phyloP scores from a whole-genome alignment of 2,329 filamentous ascomycete genomes.

The Didymella lethalis region DNA sequence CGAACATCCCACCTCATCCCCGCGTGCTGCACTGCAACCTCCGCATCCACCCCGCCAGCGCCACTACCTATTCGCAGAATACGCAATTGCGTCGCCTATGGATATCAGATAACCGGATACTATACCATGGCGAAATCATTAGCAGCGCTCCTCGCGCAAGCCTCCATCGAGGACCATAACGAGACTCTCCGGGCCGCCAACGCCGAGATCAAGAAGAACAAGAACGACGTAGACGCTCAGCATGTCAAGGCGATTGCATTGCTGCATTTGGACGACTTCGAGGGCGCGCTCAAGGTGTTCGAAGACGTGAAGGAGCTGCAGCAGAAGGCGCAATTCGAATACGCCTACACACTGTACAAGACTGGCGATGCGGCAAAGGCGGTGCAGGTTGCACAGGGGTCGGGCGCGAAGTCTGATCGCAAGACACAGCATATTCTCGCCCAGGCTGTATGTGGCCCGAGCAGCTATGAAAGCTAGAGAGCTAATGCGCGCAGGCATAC shows the following conservation, averaged over 20 bases:
- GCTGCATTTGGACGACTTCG: slow-evolving; percentile 82
- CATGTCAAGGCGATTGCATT: slow-evolving; percentile 77
- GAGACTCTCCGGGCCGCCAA: slow-evolving; percentile 73
- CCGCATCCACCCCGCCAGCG: slow-evolving; percentile 30
- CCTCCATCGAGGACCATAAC: slow-evolving; percentile 73
- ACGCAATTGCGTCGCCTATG: slow-evolving; percentile 30
- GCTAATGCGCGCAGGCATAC: slow-evolving; percentile 63
- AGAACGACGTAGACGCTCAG: slow-evolving; percentile 66
- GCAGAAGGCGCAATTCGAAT: slow-evolving; percentile 70
- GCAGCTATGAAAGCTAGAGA: background rate
- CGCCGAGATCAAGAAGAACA: slow-evolving; percentile 64
- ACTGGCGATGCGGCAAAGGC: slow-evolving; percentile 73
- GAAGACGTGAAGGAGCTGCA: slow-evolving; percentile 69
- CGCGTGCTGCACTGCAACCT: slow-evolving; percentile 38
- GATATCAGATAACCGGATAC: slow-evolving; percentile 29
- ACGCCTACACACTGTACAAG: slow-evolving; percentile 86
- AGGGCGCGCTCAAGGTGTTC: slow-evolving; percentile 75
- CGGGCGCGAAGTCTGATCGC: slow-evolving; percentile 48
- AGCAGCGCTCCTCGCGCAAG: slow-evolving; percentile 63
- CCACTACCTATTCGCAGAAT: slow-evolving; percentile 6
- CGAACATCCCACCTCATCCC: slow-evolving; percentile 44
- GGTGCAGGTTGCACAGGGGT: slow-evolving; percentile 58
- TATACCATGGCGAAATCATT: slow-evolving; percentile 58
- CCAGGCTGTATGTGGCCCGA: slow-evolving; percentile 61
- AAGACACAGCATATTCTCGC: slow-evolving; percentile 68